Base-by-base conservation (phyloP, 2,329 filamentous ascomycete species). In the Pseudocercospora musae region DNA sequence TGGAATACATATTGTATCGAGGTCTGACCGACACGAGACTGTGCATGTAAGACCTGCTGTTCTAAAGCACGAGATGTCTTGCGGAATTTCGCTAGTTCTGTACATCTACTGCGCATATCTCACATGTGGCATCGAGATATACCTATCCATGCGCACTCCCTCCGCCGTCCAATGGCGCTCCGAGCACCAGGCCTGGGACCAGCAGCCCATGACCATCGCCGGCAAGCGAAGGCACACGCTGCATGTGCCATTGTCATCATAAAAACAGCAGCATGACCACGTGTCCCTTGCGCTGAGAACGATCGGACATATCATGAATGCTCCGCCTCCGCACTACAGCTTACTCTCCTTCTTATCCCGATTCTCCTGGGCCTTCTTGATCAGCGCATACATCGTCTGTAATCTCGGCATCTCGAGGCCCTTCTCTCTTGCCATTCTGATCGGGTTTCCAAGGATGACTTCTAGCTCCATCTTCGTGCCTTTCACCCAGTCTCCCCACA, bases 371-470 rank as follows among this genome's bases (percentile, higher is more conserved):
- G 84, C 83, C 72, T 85, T 88, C 73, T 82, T 82, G 66, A 90
- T 72, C 68, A 90, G 72, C 25, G 87, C 87, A 78, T 90, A 90
- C 67, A 90, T 68, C 21, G 77, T 88, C 78, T 90, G 86, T 77
- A 90, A 70, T 72, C 86, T 78, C 10, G 87, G 87, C 83, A 90
- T 84, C 69, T 88, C 84, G 4, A 87, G 82, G 0, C 87, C 88
- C 56, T 82, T 81, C 58, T 80, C 81, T 67, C 85, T 78, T 9
- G 88, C 88, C 52, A 89, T 85, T 66, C 86, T 78, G 29, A 90
- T 84, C 0, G 88, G 87, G 71, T 91, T 90, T 1, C 89, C 88
- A 23, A 91, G 72, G 44, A 91, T 89, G 37, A 89, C 88, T 75
- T 91, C 89, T 56, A 91, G 73, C 78, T 91, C 89, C 81, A 91